Conservation (phyloP, 2,329 filamentous ascomycete species). For the Cercospora brassicicola region DNA sequence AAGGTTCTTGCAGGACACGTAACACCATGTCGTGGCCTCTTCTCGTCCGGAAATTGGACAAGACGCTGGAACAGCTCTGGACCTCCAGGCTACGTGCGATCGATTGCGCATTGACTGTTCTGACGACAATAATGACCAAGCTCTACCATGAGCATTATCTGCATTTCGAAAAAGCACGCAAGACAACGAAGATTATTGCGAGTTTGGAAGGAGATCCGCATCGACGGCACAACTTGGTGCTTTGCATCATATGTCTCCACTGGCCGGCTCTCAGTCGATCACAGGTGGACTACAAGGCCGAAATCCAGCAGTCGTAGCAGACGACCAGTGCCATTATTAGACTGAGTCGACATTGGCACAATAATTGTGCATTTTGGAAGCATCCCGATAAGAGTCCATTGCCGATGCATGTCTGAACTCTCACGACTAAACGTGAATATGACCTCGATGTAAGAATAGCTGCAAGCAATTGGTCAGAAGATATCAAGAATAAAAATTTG, state of each 20-base stretch:
- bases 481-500: too few species aligned
- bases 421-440: too few species aligned
- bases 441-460: too few species aligned
- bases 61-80: background rate
- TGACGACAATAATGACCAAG: background rate
- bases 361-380: too few species aligned
- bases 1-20: background rate
- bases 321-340: too few species aligned
- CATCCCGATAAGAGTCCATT: too few species aligned
- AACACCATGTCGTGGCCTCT: background rate
- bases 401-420: too few species aligned
- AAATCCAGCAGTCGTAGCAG: too few species aligned
- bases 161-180: background rate
- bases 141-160: background rate
- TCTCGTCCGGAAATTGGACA: background rate
- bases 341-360: too few species aligned
- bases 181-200: background rate
- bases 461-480: too few species aligned
- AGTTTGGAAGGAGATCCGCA: background rate
- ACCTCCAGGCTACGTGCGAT: background rate
- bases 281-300: too few species aligned
- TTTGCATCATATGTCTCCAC: background rate
- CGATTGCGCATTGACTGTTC: background rate
- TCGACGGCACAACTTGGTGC: background rate
- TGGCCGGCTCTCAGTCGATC: background rate